Conservation (phyloP, 2,329 filamentous ascomycete genomes). For the Aspergillus udagawae region DNA sequence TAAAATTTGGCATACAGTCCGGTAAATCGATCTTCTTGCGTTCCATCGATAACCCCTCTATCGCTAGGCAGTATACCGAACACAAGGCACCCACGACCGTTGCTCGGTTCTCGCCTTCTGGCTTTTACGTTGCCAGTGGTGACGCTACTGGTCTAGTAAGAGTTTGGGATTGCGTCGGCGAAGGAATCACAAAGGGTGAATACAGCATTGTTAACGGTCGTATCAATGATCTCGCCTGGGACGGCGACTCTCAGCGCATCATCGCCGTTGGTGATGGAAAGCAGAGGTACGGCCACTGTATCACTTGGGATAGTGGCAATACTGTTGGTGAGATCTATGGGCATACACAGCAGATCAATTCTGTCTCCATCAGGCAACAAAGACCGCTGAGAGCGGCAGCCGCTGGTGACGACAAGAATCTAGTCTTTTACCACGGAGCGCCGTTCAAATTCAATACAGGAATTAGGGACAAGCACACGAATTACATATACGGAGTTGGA, state of each 20-base stretch:
- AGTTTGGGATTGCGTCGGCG: slow-evolving; percentile 85
- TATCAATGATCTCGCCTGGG: slow-evolving; percentile 96
- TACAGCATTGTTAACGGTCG: slow-evolving; percentile 91
- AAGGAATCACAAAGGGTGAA: slow-evolving; percentile 87
- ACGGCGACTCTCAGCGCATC: slow-evolving; percentile 91
- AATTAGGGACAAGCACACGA: slow-evolving; percentile 71
- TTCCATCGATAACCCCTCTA: slow-evolving; percentile 82
- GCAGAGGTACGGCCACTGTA: slow-evolving; percentile 88
- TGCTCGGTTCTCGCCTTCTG: slow-evolving; percentile 87
- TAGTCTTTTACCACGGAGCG: slow-evolving; percentile 89
- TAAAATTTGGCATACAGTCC: slow-evolving; percentile 52
- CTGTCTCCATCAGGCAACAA: slow-evolving; percentile 83
- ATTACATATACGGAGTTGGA: slow-evolving; percentile 81
- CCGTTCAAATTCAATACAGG: slow-evolving; percentile 97
- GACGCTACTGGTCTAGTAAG: slow-evolving; percentile 80
- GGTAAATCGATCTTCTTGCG: slow-evolving; percentile 96
- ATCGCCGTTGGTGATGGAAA: slow-evolving; percentile 95
- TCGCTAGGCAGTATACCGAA: slow-evolving; percentile 84
- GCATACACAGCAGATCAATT: slow-evolving; percentile 86
- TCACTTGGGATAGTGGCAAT: slow-evolving; percentile 94
- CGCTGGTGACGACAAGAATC: slow-evolving; percentile 80
- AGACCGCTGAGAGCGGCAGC: slow-evolving; percentile 88
- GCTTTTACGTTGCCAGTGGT: slow-evolving; percentile 91
- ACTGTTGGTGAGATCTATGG: slow-evolving; percentile 91
- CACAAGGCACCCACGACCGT: slow-evolving; percentile 88